Percentiles rank a stretch among this genome's conserved stretches.
These are phyloP conservation scores for Sugiyamaella floridensis DNA, from an alignment of 805 yeast species.

Conservation along the genomic window DNA sequence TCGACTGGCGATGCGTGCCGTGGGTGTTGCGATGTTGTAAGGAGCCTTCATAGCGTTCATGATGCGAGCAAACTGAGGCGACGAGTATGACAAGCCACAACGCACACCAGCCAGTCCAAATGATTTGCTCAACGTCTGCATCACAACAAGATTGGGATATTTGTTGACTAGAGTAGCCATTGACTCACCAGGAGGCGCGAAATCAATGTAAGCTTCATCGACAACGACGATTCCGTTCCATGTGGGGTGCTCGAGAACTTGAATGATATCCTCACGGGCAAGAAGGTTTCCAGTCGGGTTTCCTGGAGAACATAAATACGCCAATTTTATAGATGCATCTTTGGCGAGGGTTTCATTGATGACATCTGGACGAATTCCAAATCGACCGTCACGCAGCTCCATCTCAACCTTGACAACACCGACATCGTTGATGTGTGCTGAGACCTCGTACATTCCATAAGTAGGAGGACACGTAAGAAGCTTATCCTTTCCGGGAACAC, in stretches of 20 bases:
- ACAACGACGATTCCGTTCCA: slow-evolving; percentile 78
- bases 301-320: slow-evolving; percentile 91
- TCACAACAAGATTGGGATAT: slow-evolving; percentile 74
- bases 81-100: slow-evolving; percentile 71
- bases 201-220: slow-evolving; percentile 95
- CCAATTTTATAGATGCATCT: slow-evolving; percentile 63
- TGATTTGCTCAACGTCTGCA: slow-evolving; percentile 90
- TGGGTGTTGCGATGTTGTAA: slow-evolving; percentile 78
- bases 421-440: slow-evolving; percentile 86
- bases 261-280: slow-evolving; percentile 41
- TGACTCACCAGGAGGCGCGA: slow-evolving; percentile 61
- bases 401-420: slow-evolving; percentile 70
- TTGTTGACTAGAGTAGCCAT: slow-evolving; percentile 70
- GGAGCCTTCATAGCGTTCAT: slow-evolving; percentile 94
- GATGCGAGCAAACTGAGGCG: slow-evolving; percentile 51
- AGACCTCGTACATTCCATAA: slow-evolving; percentile 92
- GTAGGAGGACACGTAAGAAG: slow-evolving; percentile 89
- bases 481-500: slow-evolving; percentile 77
- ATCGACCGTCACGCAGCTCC: slow-evolving; percentile 41
- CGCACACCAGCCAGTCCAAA: slow-evolving; percentile 96
- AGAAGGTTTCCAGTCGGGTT: slow-evolving; percentile 83
- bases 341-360: slow-evolving; percentile 44
- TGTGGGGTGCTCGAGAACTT: slow-evolving; percentile 38
- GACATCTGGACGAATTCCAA: slow-evolving; percentile 53
- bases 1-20: slow-evolving; percentile 67